A percentile compares a stretch with the other conserved stretches of the same genome.
These are phyloP conservation scores for Saccharum spontaneum DNA, from an alignment of 176 grass and related monocot species.

Conservation along the genomic window DNA sequence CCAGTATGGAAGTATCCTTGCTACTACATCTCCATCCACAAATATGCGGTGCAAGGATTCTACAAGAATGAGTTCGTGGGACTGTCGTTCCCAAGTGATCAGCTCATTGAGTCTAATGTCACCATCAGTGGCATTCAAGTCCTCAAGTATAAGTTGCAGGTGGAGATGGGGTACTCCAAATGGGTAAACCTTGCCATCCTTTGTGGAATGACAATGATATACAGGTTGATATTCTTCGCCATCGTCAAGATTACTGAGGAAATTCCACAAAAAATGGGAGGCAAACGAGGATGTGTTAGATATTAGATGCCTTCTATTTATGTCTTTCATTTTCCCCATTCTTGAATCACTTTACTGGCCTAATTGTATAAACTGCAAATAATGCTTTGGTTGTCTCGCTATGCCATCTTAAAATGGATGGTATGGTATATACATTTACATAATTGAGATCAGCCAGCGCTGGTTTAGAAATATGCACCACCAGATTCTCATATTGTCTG, in stretches of 20 bases:
- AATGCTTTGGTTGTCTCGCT: not conserved
- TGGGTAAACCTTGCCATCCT: slow-evolving; percentile 56
- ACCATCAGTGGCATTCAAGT: slow-evolving; percentile 40
- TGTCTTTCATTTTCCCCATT: no score
- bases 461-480: no score
- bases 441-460: no score
- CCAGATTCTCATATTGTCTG: no score
- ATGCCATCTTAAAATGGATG: not conserved
- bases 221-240: slow-evolving; percentile 42
- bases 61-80: slow-evolving; percentile 56
- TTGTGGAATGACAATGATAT: slow-evolving; percentile 37
- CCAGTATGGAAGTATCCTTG: slow-evolving; percentile 49
- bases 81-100: slow-evolving; percentile 27
- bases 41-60: slow-evolving; percentile 41
- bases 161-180: slow-evolving; percentile 58
- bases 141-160: slow-evolving; percentile 30
- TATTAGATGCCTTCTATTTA: no score
- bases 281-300: no score
- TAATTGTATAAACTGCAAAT: no score
- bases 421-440: not conserved
- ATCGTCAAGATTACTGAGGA: slow-evolving; percentile 34
- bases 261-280: slow-evolving; percentile 2
- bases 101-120: slow-evolving; percentile 7
- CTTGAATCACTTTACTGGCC: no score
- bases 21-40: slow-evolving; percentile 55